Conservation (phyloP, 768 basidiomycete species). For the Boletus vinaceobasis region DNA sequence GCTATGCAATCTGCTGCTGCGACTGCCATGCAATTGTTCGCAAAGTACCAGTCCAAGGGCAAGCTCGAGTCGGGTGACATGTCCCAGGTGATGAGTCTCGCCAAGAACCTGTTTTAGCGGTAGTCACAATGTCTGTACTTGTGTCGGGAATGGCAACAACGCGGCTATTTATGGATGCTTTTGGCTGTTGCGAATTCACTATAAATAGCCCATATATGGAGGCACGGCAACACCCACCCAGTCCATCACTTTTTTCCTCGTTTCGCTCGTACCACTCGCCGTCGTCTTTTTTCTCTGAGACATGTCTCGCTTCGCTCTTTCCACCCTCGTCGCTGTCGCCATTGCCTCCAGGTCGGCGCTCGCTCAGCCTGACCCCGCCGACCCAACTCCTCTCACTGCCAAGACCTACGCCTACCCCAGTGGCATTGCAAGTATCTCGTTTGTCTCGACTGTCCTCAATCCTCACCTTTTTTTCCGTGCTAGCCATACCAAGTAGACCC, state of each 20-base stretch:
- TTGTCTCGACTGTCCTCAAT: neutral
- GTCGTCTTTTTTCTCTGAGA: conserved; percentile 19
- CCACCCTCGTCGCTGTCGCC: conserved; percentile 32
- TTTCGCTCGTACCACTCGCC: neutral
- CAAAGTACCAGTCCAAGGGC: conserved; percentile 23
- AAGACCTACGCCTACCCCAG: conserved; percentile 45
- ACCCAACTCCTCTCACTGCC: conserved; percentile 44
- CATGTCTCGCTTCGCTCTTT: conserved; percentile 52
- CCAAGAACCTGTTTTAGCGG: conserved; percentile 23
- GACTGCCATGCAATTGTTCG: conserved; percentile 28
- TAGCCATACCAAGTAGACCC: conserved; percentile 54
- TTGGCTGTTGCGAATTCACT: conserved; percentile 4
- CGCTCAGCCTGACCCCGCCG: conserved; percentile 38
- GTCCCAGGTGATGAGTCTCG: conserved; percentile 24
- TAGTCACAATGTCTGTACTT: neutral
- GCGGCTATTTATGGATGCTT: neutral
- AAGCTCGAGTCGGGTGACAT: conserved; percentile 31
- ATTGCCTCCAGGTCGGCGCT: conserved; percentile 27
- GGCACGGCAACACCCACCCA: neutral
- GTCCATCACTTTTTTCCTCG: neutral
- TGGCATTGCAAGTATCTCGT: conserved; percentile 35
- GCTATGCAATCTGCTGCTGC: conserved; percentile 33
- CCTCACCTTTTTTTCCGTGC: neutral
- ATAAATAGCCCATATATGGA: conserved; percentile 13
- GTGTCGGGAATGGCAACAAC: neutral